Evolutionary conservation across 441 rosid genomes (phyloP).

Genomic region (Populus hybrid): DNA sequence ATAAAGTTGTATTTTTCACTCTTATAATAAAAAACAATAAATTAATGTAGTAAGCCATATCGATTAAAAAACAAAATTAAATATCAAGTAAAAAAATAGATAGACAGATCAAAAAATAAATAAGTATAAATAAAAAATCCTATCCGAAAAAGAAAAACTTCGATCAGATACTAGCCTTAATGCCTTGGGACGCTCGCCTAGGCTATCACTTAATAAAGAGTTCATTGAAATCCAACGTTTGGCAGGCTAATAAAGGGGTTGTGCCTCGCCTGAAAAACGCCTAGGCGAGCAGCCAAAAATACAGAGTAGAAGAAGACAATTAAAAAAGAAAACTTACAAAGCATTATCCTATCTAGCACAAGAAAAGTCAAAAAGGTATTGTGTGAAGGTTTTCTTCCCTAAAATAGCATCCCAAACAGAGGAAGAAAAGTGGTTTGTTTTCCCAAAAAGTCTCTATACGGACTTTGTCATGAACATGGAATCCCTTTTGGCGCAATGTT

Average conservation of each 20-base stretch:
- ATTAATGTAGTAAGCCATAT: neutral
- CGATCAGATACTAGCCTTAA: neutral
- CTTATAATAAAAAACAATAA: too few relatives aligned
- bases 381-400: conserved; percentile 43
- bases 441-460: conserved; percentile 70
- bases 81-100: neutral
- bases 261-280: neutral
- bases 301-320: conserved; percentile 59
- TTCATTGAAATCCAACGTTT: neutral
- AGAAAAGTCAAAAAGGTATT: conserved; percentile 31
- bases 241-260: neutral
- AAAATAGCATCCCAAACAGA: conserved; percentile 70
- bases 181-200: neutral
- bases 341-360: neutral
- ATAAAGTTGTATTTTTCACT: too few relatives aligned
- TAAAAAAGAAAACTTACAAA: conserved; percentile 66
- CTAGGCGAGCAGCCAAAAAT: conserved; percentile 66
- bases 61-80: too few relatives aligned
- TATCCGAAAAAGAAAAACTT: neutral
- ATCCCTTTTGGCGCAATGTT: conserved; percentile 55
- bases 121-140: neutral
- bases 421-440: conserved; percentile 55
- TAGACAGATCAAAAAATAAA: neutral
- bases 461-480: conserved; percentile 60
- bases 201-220: too few relatives aligned